Evolutionary conservation across 2,329 filamentous ascomycete species (phyloP), one percentile per base, ranked within the genome.

Genomic region (Colletotrichum lini): DNA sequence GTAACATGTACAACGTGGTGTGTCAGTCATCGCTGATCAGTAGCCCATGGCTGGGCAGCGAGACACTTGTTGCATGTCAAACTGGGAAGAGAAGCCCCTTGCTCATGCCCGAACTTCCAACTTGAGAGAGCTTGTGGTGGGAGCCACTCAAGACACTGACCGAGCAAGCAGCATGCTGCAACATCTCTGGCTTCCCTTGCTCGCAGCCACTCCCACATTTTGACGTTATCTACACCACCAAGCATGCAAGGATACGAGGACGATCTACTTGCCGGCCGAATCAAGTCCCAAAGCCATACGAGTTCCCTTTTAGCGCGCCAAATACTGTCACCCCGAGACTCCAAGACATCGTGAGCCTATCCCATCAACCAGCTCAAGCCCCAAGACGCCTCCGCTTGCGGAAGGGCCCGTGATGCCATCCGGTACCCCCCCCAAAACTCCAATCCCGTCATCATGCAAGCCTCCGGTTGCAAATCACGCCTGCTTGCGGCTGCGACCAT

Each of bases 341-440:
- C 45, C 40, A 45, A 71, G 69, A 68, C 69, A 71, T 35, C 42
- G 18, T 16, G 26, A 45, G 40, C 44, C 35, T 50, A 45, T 40
- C 35, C 47, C 26, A 16, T 13, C 45, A 21, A 35, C 40, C 30
- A 15, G 18, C 18, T 15, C 23, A 35, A 21, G 40, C 56, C 21
- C 47, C 7, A 47, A 23, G 38, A 63, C 52, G 69, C 65, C 49
- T 68, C 35, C 40, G 69, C 65, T 54, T 68, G 23, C 52, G 30
- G 57, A 54, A 42, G 12, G 49, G 18, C 26, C 38, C 23, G 26
- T 62, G 64, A 67, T 52, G 64, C 50, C 40, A 35, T 58, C 18
- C 26, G 38, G n/a, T 58, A 30, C 45, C 35, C 49, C 42, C 13
- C 35, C 13, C 44, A 15, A 38, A 38, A 23, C 23, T 23, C 35